Evolutionary conservation across 1,139 yeast species (phyloP).

Genomic region (Insectozyma bohioensis): DNA sequence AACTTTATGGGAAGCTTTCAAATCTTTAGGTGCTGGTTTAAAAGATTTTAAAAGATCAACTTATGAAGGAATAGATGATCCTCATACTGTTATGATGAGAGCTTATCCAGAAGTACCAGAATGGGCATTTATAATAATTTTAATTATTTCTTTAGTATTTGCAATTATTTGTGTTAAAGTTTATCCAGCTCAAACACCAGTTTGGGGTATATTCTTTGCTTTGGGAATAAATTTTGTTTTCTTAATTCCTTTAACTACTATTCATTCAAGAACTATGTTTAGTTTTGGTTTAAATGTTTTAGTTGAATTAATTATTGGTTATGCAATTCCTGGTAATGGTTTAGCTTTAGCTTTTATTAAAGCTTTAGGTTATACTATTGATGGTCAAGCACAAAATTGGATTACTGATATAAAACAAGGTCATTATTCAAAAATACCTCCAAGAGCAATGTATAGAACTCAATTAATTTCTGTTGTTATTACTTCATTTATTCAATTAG

Average conservation of each 20-base stretch:
- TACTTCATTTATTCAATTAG: conserved; percentile 50
- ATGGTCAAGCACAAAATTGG: conserved; percentile 57
- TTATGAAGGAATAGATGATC: conserved; percentile 36
- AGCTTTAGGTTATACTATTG: conserved; percentile 57
- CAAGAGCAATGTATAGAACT: conserved; percentile 58
- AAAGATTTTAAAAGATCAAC: conserved; percentile 14
- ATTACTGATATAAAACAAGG: conserved; percentile 55
- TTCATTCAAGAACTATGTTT: conserved; percentile 56
- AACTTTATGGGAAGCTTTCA: conserved; percentile 14
- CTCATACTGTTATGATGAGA: conserved; percentile 54
- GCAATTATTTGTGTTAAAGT: conserved; percentile 49
- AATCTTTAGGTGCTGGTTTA: conserved; percentile 7
- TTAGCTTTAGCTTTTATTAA: conserved; percentile 57
- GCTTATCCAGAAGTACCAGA: conserved; percentile 62
- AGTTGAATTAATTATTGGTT: conserved; percentile 60
- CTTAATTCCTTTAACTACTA: conserved; percentile 48
- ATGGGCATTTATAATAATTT: conserved; percentile 51
- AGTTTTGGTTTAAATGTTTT: conserved; percentile 54
- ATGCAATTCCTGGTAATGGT: conserved; percentile 63
- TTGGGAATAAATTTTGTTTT: conserved; percentile 54
- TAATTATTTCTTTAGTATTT: conserved; percentile 47
- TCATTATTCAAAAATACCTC: conserved; percentile 63
- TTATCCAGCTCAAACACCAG: conserved; percentile 51
- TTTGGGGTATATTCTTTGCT: conserved; percentile 59
- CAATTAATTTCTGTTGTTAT: conserved; percentile 48